phyloP scores from a whole-genome alignment of 352 stramenopile genomes.

The Pythium aristosporum region DNA sequence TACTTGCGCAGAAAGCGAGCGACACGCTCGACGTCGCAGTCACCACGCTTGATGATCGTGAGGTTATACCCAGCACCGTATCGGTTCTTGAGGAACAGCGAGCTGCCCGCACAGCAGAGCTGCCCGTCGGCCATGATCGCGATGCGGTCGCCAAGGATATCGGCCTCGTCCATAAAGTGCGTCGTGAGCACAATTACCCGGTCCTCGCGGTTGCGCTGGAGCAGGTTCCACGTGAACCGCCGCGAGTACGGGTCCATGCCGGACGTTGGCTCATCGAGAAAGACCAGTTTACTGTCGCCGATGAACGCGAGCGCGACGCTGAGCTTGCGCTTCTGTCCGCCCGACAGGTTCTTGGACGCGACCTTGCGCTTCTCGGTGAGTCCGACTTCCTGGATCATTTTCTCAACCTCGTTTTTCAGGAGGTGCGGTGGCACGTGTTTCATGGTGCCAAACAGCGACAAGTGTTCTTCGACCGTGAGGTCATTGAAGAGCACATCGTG shows the following conservation, averaged over 20 bases:
- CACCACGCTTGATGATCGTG: constrained; percentile 32
- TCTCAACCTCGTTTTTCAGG: constrained; percentile 19
- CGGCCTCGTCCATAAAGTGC: constrained; percentile 81
- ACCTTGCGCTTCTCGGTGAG: constrained; percentile 67
- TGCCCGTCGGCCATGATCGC: constrained; percentile 89
- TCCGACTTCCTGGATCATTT: constrained; percentile 71
- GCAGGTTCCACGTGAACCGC: constrained; percentile 91
- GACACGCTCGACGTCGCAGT: constrained; percentile 36
- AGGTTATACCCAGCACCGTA: constrained; percentile 86
- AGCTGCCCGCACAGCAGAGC: constrained; percentile 72
- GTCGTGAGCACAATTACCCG: constrained; percentile 71
- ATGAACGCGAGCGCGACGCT: constrained; percentile 91
- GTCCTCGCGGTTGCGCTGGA: constrained; percentile 60
- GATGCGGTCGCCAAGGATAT: constrained; percentile 60
- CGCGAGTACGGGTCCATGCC: constrained; percentile 92
- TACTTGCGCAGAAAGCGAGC: constrained; percentile 43
- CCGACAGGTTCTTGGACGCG: constrained; percentile 54
- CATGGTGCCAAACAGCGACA: constrained; percentile 87
- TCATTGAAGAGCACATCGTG: constrained; percentile 91
- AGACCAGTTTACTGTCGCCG: constrained; percentile 82
- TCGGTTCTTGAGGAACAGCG: constrained; percentile 89
- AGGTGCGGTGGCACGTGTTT: constrained; percentile 56
- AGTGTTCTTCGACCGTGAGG: constrained; percentile 92
- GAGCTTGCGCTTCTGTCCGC: constrained; percentile 93
- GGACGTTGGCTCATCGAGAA: constrained; percentile 88